Percentiles rank a stretch among this genome's conserved stretches.
Evolutionary conservation across 192 early-diverging fungal species (phyloP).

Genomic region (Gigaspora rosea): DNA sequence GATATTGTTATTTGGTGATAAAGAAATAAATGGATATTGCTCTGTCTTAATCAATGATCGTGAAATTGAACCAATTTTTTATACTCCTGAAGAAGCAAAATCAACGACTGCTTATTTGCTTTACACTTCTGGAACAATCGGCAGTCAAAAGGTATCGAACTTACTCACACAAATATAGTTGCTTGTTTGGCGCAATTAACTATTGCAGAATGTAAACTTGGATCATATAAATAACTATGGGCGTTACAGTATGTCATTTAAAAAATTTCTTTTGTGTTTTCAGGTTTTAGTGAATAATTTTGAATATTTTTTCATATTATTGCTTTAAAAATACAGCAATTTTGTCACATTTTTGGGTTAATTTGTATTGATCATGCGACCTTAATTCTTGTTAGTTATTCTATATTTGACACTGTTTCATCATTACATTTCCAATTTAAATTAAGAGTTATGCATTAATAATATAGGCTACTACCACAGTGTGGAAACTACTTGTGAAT

Average conservation of each 20-base stretch:
- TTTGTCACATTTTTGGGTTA: conserved; percentile 55
- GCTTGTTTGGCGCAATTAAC: conserved; percentile 69
- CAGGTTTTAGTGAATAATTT: no score
- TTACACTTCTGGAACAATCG: conserved; percentile 67
- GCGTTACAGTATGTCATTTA: conserved; percentile 5
- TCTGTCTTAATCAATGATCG: conserved; percentile 23
- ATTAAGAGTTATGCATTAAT: no score
- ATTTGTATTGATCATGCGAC: background rate
- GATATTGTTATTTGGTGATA: conserved; percentile 52
- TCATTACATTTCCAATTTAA: no score
- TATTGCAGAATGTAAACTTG: conserved; percentile 43
- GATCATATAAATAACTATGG: conserved; percentile 42
- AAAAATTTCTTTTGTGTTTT: no score
- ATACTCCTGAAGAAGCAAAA: conserved; percentile 33
- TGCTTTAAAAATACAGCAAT: conserved; percentile 20
- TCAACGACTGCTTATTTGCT: conserved; percentile 61
- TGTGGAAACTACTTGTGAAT: conserved; percentile 50
- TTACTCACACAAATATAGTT: conserved; percentile 81
- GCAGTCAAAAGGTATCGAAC: conserved; percentile 81
- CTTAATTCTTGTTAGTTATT: conserved; percentile 10
- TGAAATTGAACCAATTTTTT: conserved; percentile 34
- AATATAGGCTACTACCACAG: conserved; percentile 51
- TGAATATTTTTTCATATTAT: no score
- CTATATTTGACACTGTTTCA: no score
- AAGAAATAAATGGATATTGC: conserved; percentile 38